phyloP scores from a whole-genome alignment of 192 early-diverging fungal genomes.

The Allomyces macrogynus region DNA sequence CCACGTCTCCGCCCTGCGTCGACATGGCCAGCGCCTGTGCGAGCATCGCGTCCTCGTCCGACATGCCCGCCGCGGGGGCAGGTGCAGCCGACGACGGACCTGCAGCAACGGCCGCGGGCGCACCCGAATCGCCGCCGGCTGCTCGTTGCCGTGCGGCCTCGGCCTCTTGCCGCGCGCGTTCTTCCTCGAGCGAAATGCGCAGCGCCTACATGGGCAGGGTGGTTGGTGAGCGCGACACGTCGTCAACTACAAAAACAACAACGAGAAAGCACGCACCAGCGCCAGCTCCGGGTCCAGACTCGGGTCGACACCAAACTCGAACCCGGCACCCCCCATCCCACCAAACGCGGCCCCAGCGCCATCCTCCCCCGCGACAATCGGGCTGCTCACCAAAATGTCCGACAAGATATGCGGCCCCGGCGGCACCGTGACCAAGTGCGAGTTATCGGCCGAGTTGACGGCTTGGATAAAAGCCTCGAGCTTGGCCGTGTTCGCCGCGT shows the following conservation, averaged over 20 bases:
- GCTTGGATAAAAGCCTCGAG: conserved; percentile 72
- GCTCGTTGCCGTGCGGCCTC: conserved; percentile 21
- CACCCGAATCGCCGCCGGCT: conserved; percentile 11
- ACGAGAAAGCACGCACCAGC: conserved; percentile 19
- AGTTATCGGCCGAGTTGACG: conserved; percentile 17
- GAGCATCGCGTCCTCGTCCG: conserved; percentile 36
- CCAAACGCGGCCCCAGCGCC: conserved; percentile 37
- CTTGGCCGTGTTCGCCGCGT: conserved; percentile 65
- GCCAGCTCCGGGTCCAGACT: conserved; percentile 87
- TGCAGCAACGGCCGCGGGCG: conserved; percentile 6
- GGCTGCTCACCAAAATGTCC: conserved; percentile 65
- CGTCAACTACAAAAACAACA: too few relatives aligned
- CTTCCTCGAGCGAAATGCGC: conserved; percentile 91
- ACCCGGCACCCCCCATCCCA: conserved; percentile 23
- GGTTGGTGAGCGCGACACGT: neutral
- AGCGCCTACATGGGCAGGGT: conserved; percentile 38
- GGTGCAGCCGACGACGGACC: conserved; percentile 3
- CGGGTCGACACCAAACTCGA: conserved; percentile 89
- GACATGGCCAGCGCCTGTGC: conserved; percentile 52
- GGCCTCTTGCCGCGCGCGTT: conserved; percentile 69
- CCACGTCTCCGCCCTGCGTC: conserved; percentile 37
- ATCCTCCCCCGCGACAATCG: conserved; percentile 70
- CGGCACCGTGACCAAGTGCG: conserved; percentile 70
- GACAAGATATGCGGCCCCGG: conserved; percentile 84
- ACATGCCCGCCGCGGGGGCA: conserved; percentile 10